A percentile compares a stretch with the other conserved stretches of the same genome.
phyloP scores from a whole-genome alignment of 176 grass and related monocot species.

The Ensete glaucum region DNA sequence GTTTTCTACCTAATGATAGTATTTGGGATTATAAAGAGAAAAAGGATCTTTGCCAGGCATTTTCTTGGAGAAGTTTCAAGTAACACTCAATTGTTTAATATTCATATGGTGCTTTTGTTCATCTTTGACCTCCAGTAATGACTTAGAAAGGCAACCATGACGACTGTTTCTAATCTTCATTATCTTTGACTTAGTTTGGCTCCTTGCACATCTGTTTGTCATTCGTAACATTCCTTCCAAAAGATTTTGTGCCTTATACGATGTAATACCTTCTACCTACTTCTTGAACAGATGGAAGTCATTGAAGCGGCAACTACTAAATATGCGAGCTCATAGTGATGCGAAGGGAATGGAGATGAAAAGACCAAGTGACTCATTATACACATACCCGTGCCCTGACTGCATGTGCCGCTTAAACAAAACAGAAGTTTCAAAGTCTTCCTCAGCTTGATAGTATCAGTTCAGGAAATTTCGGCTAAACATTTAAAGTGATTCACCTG shows the following conservation, averaged over 20 bases:
- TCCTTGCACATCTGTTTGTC: not conserved
- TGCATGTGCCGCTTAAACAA: slow-evolving; percentile 81
- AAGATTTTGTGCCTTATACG: not conserved
- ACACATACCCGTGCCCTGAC: slow-evolving; percentile 74
- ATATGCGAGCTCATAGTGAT: slow-evolving; percentile 77
- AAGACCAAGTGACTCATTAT: slow-evolving; percentile 86
- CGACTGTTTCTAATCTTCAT: no score
- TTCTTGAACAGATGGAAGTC: slow-evolving; percentile 67
- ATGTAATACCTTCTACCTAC: not conserved
- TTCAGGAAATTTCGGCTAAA: not conserved
- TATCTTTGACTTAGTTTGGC: no score
- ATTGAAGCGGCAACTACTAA: slow-evolving; percentile 67
- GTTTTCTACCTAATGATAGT: not conserved
- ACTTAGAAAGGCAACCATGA: no score
- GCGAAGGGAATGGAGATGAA: slow-evolving; percentile 82
- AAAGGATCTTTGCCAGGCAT: no score
- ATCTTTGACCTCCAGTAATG: no score
- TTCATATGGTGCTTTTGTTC: no score
- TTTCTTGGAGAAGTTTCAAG: no score
- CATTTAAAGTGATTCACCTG: slow-evolving; percentile 31
- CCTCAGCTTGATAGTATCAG: slow-evolving; percentile 46
- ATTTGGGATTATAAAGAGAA: not conserved
- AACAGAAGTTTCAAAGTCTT: slow-evolving; percentile 46
- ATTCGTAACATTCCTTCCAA: not conserved
- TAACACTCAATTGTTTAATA: no score